phyloP scores from a whole-genome alignment of 768 basidiomycete species.

The Leucocoprinus leucothites region DNA sequence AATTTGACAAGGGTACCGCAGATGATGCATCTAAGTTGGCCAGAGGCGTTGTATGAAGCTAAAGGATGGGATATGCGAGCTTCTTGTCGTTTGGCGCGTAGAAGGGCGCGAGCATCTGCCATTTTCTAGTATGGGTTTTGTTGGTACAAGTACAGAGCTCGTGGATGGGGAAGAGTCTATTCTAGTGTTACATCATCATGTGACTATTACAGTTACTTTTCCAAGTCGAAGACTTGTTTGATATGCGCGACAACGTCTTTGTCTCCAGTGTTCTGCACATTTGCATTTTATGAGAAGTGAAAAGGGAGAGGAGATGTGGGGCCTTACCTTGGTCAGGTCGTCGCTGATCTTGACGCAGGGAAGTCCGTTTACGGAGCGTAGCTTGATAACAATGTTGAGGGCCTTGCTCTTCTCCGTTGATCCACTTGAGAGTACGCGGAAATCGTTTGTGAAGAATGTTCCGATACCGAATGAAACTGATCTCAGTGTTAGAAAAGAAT shows the following conservation, averaged over 20 bases:
- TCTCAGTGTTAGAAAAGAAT: conserved; percentile 1
- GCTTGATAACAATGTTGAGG: conserved; percentile 94
- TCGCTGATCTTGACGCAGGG: conserved; percentile 94
- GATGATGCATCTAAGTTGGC: conserved; percentile 67
- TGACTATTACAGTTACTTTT: conserved; percentile 2
- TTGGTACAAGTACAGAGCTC: too few species aligned
- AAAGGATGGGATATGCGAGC: conserved; percentile 68
- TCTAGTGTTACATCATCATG: conserved; percentile 3
- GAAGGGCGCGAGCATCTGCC: conserved; percentile 79
- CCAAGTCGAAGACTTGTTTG: too few species aligned
- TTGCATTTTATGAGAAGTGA: too few species aligned
- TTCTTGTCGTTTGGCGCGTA: conserved; percentile 82
- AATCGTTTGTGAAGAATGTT: conserved; percentile 91
- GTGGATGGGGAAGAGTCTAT: background rate
- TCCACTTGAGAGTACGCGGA: conserved; percentile 43
- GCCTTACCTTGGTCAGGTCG: conserved; percentile 45
- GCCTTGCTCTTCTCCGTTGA: conserved; percentile 64
- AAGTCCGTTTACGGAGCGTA: conserved; percentile 66
- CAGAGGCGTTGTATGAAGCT: conserved; percentile 62
- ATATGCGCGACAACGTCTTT: too few species aligned
- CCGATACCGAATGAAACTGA: conserved; percentile 91
- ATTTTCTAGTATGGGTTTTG: too few species aligned
- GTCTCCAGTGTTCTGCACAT: too few species aligned
- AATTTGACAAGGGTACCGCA: conserved; percentile 68
- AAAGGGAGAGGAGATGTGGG: too few species aligned